A percentile compares a stretch with the other conserved stretches of the same genome.
phyloP scores from a whole-genome alignment of 805 yeast genomes.

The Diddensiella caesifluorescens region DNA sequence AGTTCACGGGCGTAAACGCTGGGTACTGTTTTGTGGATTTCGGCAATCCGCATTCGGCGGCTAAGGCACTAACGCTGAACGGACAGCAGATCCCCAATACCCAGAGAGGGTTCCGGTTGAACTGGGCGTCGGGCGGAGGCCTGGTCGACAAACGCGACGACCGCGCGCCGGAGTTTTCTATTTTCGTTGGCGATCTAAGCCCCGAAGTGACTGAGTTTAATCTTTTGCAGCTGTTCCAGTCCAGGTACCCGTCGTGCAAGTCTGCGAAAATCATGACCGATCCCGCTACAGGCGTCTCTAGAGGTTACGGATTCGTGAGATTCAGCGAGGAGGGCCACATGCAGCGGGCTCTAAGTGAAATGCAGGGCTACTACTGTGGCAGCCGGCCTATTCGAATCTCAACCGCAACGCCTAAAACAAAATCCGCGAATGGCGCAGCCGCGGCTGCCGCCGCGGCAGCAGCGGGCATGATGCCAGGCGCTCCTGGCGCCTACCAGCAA shows the following conservation, averaged over 20 bases:
- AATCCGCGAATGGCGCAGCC: constrained; percentile 20
- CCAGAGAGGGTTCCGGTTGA: constrained; percentile 56
- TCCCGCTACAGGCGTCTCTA: constrained; percentile 59
- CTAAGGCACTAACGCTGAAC: constrained; percentile 59
- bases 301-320: constrained; percentile 89
- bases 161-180: constrained; percentile 48
- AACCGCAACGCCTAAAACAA: constrained; percentile 53
- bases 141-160: constrained; percentile 28
- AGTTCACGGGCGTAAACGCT: constrained; percentile 40
- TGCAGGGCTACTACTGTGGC: constrained; percentile 72
- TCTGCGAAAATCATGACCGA: constrained; percentile 78
- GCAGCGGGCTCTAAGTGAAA: constrained; percentile 65
- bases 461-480: constrained; percentile 14
- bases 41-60: constrained; percentile 52
- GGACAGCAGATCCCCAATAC: constrained; percentile 66
- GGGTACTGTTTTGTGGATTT: constrained; percentile 85
- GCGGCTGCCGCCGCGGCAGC: constrained; percentile 23
- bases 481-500: constrained; percentile 23
- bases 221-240: constrained; percentile 59
- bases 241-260: constrained; percentile 65
- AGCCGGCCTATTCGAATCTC: constrained; percentile 76
- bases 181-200: constrained; percentile 83
- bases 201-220: constrained; percentile 65
- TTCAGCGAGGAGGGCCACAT: constrained; percentile 62
- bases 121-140: constrained; percentile 69